Evolutionary conservation across 1,139 yeast genomes (phyloP).

Genomic region (Starmera stellimalicola): DNA sequence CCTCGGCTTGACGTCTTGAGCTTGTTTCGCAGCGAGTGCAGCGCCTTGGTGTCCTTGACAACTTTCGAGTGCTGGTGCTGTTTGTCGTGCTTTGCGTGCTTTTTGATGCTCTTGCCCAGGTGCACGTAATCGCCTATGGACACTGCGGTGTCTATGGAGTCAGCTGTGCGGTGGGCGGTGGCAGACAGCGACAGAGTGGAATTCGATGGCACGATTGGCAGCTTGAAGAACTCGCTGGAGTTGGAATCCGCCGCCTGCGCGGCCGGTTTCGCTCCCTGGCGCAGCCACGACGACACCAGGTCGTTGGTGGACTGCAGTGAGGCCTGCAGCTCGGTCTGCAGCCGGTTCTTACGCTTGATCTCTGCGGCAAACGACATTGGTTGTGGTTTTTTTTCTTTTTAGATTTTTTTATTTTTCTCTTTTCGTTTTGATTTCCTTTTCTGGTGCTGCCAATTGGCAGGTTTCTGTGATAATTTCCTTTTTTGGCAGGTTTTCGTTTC

Average conservation of each 20-base stretch:
- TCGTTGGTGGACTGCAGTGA: slow-evolving; percentile 28
- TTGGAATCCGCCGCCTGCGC: slow-evolving; percentile 1
- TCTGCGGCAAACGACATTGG: slow-evolving; percentile 23
- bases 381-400: too few relatives aligned
- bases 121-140: slow-evolving; percentile 18
- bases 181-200: slow-evolving; percentile 22
- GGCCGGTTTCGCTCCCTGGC: slow-evolving; percentile 5
- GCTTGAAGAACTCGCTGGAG: slow-evolving; percentile 25
- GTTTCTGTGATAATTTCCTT: too few relatives aligned
- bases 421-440: too few relatives aligned
- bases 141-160: slow-evolving; percentile 5
- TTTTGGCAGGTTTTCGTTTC: too few relatives aligned
- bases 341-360: slow-evolving; percentile 36
- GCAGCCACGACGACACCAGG: slow-evolving; percentile 34
- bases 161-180: background rate
- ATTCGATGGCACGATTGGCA: slow-evolving; percentile 37
- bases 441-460: too few relatives aligned
- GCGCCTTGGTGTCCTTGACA: slow-evolving; percentile 13
- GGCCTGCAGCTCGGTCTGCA: slow-evolving; percentile 37
- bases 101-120: slow-evolving; percentile 15
- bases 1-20: slow-evolving; percentile 8
- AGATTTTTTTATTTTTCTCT: too few relatives aligned
- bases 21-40: slow-evolving; percentile 15
- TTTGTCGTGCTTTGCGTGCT: slow-evolving; percentile 8
- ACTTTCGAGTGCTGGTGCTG: slow-evolving; percentile 5